Evolutionary conservation across 306 rosid genomes (phyloP).

Genomic region (Cicer cuneatum): DNA sequence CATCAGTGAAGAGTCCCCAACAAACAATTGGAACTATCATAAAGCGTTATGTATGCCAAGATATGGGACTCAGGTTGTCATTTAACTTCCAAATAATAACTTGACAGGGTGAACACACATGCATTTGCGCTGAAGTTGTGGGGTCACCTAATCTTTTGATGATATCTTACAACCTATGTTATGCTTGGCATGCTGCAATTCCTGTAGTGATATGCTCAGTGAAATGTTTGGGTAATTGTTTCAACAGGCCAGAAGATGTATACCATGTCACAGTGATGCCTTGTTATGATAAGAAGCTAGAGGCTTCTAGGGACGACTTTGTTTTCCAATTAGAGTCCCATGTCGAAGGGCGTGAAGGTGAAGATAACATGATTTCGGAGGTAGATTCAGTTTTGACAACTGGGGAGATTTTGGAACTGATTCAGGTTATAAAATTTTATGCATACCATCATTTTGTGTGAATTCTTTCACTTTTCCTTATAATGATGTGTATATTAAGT

Average conservation of each 20-base stretch:
- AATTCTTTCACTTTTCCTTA: slow-evolving; percentile 16
- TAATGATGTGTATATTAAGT: slow-evolving; percentile 32
- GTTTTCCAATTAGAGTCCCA: slow-evolving; percentile 60
- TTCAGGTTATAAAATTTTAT: slow-evolving; percentile 66
- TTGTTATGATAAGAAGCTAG: slow-evolving; percentile 96
- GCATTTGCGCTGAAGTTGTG: slow-evolving; percentile 1
- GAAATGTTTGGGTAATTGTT: slow-evolving; percentile 28
- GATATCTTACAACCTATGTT: slow-evolving; percentile 20
- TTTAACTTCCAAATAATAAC: slow-evolving; percentile 35
- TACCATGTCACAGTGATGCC: slow-evolving; percentile 98
- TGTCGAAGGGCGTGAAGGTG: slow-evolving; percentile 49
- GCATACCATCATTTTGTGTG: slow-evolving; percentile 25
- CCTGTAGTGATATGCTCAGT: slow-evolving; percentile 11
- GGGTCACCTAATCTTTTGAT: slow-evolving; percentile 19
- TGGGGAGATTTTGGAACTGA: slow-evolving; percentile 89
- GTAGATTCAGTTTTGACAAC: slow-evolving; percentile 96
- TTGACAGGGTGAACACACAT: background rate
- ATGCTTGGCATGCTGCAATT: slow-evolving; percentile 31
- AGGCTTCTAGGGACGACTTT: slow-evolving; percentile 94
- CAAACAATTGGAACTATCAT: slow-evolving; percentile 86
- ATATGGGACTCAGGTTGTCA: slow-evolving; percentile 76
- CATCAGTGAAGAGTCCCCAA: slow-evolving; percentile 92
- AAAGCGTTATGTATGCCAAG: slow-evolving; percentile 67
- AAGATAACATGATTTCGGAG: slow-evolving; percentile 59
- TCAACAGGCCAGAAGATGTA: slow-evolving; percentile 78